Evolutionary conservation across 257 asterid species (phyloP), one percentile per base, ranked within the genome.

Genomic region (Parsonsia alboflavescens): DNA sequence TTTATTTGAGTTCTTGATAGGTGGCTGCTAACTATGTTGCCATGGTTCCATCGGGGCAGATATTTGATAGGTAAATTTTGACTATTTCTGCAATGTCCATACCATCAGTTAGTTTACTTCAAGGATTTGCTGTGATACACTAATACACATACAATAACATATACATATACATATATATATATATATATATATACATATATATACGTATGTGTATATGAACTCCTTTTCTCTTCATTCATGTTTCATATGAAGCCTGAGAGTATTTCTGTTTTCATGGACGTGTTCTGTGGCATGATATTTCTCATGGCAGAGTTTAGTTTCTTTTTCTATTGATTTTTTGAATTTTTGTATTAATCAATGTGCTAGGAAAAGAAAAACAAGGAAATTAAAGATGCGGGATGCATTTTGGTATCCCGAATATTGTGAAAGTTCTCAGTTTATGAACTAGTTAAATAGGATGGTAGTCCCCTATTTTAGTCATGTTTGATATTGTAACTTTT

Each of bases 11-110:
- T n/a, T 76, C 33, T 73, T 70, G 70, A 80, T 88, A 94, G 99
- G 99, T 92, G 48, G 97, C 98, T 58, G 98, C 99, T 67, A 94
- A 94, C 84, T 92, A 84, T 58, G 93, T 94, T 76, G 99, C 96
- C 75, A 94, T 94, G 98, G 92, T 94, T 79, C 99, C 97, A 69
- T 88, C 98, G 1, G 98, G 99, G 73, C 99, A 94, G 89, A 84
- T 94, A 81, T 94, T 94, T 80, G 98, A 94, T 84, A 94, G 99
- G 99, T 92, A 68, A 77, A 68, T 69, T 28, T 17, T 75, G 46
- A 13, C 48, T 7, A 44, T 24, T 33, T 39, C n/a, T 48, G 68
- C 6, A 46, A 39, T 49, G 19, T 59, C 3, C 69, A 54, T 70
- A 72, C 30, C 54, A 26, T 66, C 73, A 36, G 17, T 48, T 10